Conservation (phyloP, 23 red algal genomes). For the Agarophyton chilense region DNA sequence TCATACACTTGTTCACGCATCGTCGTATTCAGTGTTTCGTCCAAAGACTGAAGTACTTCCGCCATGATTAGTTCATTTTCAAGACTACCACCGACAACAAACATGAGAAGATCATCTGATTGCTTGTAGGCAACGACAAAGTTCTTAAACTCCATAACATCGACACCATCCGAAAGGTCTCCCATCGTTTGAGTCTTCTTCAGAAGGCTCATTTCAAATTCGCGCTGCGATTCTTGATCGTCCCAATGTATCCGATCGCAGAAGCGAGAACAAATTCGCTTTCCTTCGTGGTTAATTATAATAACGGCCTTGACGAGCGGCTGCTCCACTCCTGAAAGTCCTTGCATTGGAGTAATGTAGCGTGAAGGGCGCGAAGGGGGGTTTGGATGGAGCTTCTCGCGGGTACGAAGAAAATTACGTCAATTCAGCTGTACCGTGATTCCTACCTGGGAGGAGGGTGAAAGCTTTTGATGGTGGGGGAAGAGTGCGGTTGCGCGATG, state of each 20-base stretch:
- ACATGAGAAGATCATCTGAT: constrained; percentile 83
- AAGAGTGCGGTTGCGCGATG: no score
- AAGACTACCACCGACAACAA: constrained; percentile 55
- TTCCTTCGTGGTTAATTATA: constrained; percentile 85
- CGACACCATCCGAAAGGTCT: constrained; percentile 67
- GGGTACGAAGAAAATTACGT: not conserved
- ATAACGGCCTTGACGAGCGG: constrained; percentile 86
- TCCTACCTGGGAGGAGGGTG: no score
- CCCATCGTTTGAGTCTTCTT: constrained; percentile 82
- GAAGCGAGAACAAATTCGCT: constrained; percentile 79
- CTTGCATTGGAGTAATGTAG: constrained; percentile 9
- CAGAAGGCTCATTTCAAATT: constrained; percentile 76
- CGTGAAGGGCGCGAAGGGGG: not conserved
- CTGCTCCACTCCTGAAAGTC: constrained; percentile 74
- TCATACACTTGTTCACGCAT: constrained; percentile 81
- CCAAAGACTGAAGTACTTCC: constrained; percentile 75
- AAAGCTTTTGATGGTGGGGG: no score
- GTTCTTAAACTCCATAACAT: constrained; percentile 79
- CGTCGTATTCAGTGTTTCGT: constrained; percentile 71
- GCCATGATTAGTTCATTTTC: constrained; percentile 92
- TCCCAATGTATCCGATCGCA: constrained; percentile 64
- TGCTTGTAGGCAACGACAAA: constrained; percentile 83
- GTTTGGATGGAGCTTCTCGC: not conserved
- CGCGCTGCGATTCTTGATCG: constrained; percentile 73
- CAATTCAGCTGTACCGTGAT: no score